These are phyloP conservation scores for Reutealis trisperma DNA, from an alignment of 345 rosid genomes.

Conservation along the genomic window DNA sequence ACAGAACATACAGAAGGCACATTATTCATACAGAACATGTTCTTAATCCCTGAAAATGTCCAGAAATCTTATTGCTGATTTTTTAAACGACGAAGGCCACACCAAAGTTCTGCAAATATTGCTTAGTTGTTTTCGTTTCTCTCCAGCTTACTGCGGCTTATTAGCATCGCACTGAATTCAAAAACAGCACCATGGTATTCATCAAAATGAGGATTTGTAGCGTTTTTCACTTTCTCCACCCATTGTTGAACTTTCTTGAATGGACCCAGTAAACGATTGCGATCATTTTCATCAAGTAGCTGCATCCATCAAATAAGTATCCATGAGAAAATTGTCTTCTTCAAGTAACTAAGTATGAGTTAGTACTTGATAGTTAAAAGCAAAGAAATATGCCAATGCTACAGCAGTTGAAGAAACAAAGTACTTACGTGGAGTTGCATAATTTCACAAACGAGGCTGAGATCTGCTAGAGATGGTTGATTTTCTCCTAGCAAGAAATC, in stretches of 20 bases:
- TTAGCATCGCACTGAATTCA: conserved; percentile 34
- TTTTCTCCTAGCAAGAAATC: conserved; percentile 64
- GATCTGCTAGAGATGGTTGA: conserved; percentile 84
- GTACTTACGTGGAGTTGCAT: conserved; percentile 68
- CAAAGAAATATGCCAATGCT: not conserved
- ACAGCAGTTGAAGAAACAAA: not conserved
- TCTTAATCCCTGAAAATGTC: too few relatives aligned
- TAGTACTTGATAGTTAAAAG: not conserved
- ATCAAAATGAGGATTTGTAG: conserved; percentile 69
- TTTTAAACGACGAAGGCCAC: too few relatives aligned
- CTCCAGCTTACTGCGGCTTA: conserved; percentile 26
- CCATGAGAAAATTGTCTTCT: not conserved
- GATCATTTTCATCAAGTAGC: conserved; percentile 68
- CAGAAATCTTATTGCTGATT: too few relatives aligned
- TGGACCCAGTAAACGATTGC: conserved; percentile 51
- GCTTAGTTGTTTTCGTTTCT: too few relatives aligned
- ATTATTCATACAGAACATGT: too few relatives aligned
- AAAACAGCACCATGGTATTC: conserved; percentile 58
- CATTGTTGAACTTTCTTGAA: conserved; percentile 71
- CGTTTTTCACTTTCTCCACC: conserved; percentile 64
- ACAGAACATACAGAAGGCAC: too few relatives aligned
- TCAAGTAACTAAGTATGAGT: not conserved
- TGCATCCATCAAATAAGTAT: conserved; percentile 11
- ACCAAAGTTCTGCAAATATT: too few relatives aligned
- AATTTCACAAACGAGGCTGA: conserved; percentile 79